Evolutionary conservation across 805 yeast species (phyloP).

Genomic region (Barnettozyma wickerhamii): DNA sequence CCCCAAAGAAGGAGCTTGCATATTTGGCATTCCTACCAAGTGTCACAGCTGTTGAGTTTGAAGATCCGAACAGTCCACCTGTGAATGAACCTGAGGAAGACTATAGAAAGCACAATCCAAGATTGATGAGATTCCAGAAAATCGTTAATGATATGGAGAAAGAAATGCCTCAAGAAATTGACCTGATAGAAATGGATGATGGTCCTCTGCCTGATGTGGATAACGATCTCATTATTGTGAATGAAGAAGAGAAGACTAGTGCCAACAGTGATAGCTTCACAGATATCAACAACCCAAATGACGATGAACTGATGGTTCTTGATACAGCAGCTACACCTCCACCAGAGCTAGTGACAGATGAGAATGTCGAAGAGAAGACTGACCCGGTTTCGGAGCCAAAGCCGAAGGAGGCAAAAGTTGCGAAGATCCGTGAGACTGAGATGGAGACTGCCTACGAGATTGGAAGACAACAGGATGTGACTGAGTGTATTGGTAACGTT

Average conservation of each 20-base stretch:
- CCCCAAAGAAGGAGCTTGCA: slow-evolving; percentile 81
- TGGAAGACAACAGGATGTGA: slow-evolving; percentile 95
- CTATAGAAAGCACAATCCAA: not conserved
- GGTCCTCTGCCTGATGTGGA: slow-evolving; percentile 6
- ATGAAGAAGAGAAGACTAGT: slow-evolving; percentile 4
- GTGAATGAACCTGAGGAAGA: not conserved
- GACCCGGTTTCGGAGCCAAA: slow-evolving; percentile 5
- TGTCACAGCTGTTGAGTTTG: slow-evolving; percentile 60
- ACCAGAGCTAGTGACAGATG: too few relatives aligned
- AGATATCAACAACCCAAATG: slow-evolving; percentile 19
- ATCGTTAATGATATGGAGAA: not conserved
- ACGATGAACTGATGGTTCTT: slow-evolving; percentile 5
- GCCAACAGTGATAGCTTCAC: slow-evolving; percentile 5
- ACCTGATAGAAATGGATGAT: slow-evolving; percentile 7
- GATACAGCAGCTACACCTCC: slow-evolving; percentile 4
- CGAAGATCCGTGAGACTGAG: slow-evolving; percentile 47
- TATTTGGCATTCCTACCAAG: slow-evolving; percentile 80
- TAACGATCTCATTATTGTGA: slow-evolving; percentile 22
- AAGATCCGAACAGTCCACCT: slow-evolving; percentile 12
- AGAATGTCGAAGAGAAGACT: not conserved
- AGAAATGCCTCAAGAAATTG: not conserved
- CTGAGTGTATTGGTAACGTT: slow-evolving; percentile 95
- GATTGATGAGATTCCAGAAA: slow-evolving; percentile 3
- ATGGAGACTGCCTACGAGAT: slow-evolving; percentile 70
- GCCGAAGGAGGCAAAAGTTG: slow-evolving; percentile 19